phyloP scores from a whole-genome alignment of 306 rosid genomes.

The Quercus gilva region DNA sequence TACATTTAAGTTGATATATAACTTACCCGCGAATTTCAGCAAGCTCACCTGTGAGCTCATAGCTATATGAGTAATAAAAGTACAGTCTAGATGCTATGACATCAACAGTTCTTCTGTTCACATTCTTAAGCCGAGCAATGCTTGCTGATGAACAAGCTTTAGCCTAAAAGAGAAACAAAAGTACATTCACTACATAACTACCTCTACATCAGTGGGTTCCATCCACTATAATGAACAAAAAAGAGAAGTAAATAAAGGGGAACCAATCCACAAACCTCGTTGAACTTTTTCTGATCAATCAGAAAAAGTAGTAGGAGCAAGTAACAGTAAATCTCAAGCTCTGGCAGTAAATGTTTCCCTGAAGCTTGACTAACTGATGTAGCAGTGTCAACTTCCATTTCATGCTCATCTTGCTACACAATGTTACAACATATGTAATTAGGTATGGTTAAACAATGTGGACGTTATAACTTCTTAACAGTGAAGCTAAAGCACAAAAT shows the following conservation, averaged over 20 bases:
- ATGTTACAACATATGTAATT: background rate
- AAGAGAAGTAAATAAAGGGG: background rate
- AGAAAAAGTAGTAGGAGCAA: conserved; percentile 79
- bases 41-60: conserved; percentile 86
- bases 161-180: conserved; percentile 44
- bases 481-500: background rate
- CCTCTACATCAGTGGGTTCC: background rate
- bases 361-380: conserved; percentile 66
- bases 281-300: conserved; percentile 87
- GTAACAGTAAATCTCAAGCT: conserved; percentile 89
- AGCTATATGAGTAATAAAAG: conserved; percentile 83
- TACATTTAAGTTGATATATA: background rate
- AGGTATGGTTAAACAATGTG: background rate
- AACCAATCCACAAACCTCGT: conserved; percentile 50
- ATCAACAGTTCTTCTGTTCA: conserved; percentile 89
- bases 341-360: conserved; percentile 67
- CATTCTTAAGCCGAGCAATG: conserved; percentile 74
- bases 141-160: conserved; percentile 88
- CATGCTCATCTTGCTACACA: conserved; percentile 74
- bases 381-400: conserved; percentile 91
- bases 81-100: conserved; percentile 86
- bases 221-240: background rate
- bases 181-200: background rate
- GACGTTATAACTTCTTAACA: background rate
- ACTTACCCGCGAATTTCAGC: conserved; percentile 95